phyloP scores from a whole-genome alignment of 805 yeast species.

The Pachysolen tannophilus region DNA sequence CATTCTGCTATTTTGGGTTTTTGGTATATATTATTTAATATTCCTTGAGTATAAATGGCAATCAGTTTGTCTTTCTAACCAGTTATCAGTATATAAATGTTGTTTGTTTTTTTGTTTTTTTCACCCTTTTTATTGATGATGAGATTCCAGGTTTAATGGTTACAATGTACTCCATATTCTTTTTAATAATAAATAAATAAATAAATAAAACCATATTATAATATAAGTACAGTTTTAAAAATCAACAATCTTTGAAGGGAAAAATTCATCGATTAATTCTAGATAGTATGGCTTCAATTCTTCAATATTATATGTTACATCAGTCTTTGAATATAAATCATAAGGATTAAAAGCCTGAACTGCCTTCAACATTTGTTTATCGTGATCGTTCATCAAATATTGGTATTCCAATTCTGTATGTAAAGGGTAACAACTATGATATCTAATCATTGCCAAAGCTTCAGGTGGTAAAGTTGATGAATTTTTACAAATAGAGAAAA shows the following conservation, averaged over 20 bases:
- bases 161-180: too few species aligned
- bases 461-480: slow-evolving; percentile 58
- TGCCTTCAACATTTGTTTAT: slow-evolving; percentile 50
- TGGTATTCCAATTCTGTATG: slow-evolving; percentile 63
- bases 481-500: slow-evolving; percentile 63
- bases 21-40: too few species aligned
- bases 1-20: too few species aligned
- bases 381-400: slow-evolving; percentile 58
- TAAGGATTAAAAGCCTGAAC: slow-evolving; percentile 62
- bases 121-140: too few species aligned
- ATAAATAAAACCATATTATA: not conserved
- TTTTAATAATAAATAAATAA: too few species aligned
- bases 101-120: too few species aligned
- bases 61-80: too few species aligned
- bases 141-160: too few species aligned
- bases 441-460: slow-evolving; percentile 66
- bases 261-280: slow-evolving; percentile 59
- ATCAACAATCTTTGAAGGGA: slow-evolving; percentile 48
- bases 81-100: too few species aligned
- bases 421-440: slow-evolving; percentile 73
- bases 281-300: slow-evolving; percentile 49
- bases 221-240: slow-evolving; percentile 29
- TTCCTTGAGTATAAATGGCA: too few species aligned
- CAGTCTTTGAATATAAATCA: slow-evolving; percentile 60
- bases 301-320: slow-evolving; percentile 37